phyloP scores from a whole-genome alignment of 2,329 filamentous ascomycete genomes.

The Fonsecaea pedrosoi region DNA sequence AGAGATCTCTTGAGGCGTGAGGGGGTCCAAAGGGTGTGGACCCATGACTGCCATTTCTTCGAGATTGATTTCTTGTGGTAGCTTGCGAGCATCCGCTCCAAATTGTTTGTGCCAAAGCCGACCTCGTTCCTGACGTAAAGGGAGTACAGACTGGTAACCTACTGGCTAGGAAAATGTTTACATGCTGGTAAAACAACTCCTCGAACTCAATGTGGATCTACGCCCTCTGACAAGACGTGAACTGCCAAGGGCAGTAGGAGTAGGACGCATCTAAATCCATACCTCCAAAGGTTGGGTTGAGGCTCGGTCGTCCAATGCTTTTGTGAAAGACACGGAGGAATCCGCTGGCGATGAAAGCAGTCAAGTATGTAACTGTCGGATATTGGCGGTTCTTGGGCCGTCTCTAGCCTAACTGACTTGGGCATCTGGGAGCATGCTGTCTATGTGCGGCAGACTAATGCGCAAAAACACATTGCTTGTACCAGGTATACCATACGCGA shows the following conservation, averaged over 20 bases:
- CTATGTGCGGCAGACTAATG: background rate
- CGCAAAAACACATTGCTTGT: background rate
- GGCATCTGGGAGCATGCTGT: constrained; percentile 1
- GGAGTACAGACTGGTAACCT: background rate
- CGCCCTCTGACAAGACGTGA: constrained; percentile 27
- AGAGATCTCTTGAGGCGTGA: constrained; percentile 44
- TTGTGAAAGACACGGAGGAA: constrained; percentile 24
- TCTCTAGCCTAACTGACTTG: background rate
- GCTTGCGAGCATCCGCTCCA: background rate
- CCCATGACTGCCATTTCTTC: constrained; percentile 24
- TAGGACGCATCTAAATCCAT: constrained; percentile 8
- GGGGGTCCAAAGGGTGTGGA: constrained; percentile 44
- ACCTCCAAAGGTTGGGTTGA: constrained; percentile 23
- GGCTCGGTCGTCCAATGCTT: constrained; percentile 3
- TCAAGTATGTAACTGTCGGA: constrained; percentile 17
- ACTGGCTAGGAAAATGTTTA: background rate
- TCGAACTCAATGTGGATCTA: background rate
- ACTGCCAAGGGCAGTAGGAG: constrained; percentile 23
- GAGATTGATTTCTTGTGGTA: background rate
- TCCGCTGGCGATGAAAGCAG: constrained; percentile 14
- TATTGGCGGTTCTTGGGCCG: constrained; percentile 19
- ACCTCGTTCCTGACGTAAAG: background rate
- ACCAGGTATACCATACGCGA: background rate
- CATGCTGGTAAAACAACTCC: constrained; percentile 8
- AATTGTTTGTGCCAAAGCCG: background rate